These are phyloP conservation scores for Tillandsia fasciculata DNA, from an alignment of 176 grass and related monocot species.

Conservation along the genomic window DNA sequence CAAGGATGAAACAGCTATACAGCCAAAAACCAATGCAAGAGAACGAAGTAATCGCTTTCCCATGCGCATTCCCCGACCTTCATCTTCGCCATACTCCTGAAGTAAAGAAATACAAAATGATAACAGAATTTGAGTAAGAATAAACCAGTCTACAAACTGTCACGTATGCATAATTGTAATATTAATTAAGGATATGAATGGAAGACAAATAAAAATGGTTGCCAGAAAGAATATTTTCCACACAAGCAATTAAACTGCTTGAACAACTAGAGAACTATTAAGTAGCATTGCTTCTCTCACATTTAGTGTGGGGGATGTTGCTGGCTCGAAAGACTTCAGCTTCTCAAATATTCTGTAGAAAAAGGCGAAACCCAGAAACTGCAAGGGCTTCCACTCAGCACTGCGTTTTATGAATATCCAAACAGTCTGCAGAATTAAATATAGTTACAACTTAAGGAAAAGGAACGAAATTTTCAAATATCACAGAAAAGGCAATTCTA, in stretches of 20 bases:
- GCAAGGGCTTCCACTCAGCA: constrained; percentile 88
- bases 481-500: neutral
- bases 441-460: constrained; percentile 14
- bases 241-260: neutral
- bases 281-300: constrained; percentile 37
- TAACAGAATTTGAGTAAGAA: neutral
- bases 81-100: constrained; percentile 88
- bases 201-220: neutral
- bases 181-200: constrained; percentile 3
- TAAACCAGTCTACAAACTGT: neutral
- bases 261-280: neutral
- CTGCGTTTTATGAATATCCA: constrained; percentile 57
- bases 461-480: neutral
- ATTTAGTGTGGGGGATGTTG: constrained; percentile 67
- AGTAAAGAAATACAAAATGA: constrained; percentile 1
- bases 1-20: constrained; percentile 62
- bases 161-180: constrained; percentile 3
- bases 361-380: constrained; percentile 85
- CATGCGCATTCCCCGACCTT: constrained; percentile 80
- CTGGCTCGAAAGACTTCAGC: constrained; percentile 67
- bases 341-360: constrained; percentile 98
- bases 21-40: constrained; percentile 79
- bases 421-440: constrained; percentile 49
- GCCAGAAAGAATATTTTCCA: neutral
- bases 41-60: constrained; percentile 80